These are phyloP conservation scores for Suillus sp. DNA, from an alignment of 768 basidiomycete species.

Conservation along the genomic window DNA sequence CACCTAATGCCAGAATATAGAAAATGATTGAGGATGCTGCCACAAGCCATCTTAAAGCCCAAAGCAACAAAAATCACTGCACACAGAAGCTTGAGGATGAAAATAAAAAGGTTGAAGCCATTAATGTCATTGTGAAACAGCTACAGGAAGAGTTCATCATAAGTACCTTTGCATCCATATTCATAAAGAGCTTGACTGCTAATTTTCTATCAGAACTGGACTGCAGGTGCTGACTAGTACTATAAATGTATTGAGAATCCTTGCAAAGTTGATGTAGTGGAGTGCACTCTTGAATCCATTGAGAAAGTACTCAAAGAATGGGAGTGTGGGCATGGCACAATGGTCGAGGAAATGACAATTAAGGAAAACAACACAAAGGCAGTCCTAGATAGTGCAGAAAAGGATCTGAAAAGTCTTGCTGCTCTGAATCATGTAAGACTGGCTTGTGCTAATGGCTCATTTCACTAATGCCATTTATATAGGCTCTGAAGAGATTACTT, in stretches of 20 bases:
- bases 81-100: slow-evolving; percentile 55
- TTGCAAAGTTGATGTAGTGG: slow-evolving; percentile 55
- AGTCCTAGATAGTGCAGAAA: slow-evolving; percentile 59
- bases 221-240: slow-evolving; percentile 59
- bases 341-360: slow-evolving; percentile 74
- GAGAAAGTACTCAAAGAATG: slow-evolving; percentile 66
- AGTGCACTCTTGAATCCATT: slow-evolving; percentile 64
- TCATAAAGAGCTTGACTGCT: background rate
- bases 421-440: slow-evolving; percentile 61
- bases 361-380: slow-evolving; percentile 68
- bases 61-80: slow-evolving; percentile 50
- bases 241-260: slow-evolving; percentile 60
- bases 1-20: slow-evolving; percentile 36
- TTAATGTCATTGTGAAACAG: slow-evolving; percentile 48
- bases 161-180: slow-evolving; percentile 19
- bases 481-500: slow-evolving; percentile 73
- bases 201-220: slow-evolving; percentile 55
- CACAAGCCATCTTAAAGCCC: slow-evolving; percentile 49
- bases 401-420: slow-evolving; percentile 64
- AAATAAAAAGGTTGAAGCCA: slow-evolving; percentile 43
- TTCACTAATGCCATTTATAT: slow-evolving; percentile 15
- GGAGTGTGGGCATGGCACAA: slow-evolving; percentile 75
- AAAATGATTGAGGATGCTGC: slow-evolving; percentile 51
- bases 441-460: background rate
- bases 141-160: slow-evolving; percentile 68